Conservation (phyloP, 805 yeast species). For the Ogataea nonfermentans region DNA sequence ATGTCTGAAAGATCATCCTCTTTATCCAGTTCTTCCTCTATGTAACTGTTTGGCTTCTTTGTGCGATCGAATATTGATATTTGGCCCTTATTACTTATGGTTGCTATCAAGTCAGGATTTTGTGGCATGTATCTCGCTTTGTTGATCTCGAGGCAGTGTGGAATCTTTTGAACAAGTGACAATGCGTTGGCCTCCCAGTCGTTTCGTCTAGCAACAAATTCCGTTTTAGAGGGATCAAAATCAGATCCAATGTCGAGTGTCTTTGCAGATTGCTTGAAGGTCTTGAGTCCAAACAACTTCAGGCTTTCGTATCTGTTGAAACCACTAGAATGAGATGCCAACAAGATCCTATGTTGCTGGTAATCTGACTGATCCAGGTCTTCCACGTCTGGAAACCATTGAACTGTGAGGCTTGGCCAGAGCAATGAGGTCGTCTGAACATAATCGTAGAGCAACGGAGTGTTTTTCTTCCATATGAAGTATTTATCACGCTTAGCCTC, state of each 20-base stretch:
- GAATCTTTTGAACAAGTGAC: constrained; percentile 51
- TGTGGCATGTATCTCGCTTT: constrained; percentile 75
- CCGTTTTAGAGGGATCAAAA: constrained; percentile 37
- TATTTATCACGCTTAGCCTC: constrained; percentile 34
- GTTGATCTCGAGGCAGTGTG: constrained; percentile 71
- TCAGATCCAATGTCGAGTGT: constrained; percentile 30
- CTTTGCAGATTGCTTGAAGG: constrained; percentile 12
- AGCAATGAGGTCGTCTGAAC: constrained; percentile 51
- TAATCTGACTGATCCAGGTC: constrained; percentile 27
- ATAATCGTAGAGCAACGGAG: constrained; percentile 53
- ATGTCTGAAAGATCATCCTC: constrained; percentile 27
- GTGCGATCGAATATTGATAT: constrained; percentile 77
- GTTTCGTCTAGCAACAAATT: constrained; percentile 24
- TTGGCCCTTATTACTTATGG: constrained; percentile 65
- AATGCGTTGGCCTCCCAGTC: constrained; percentile 14
- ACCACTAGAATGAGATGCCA: constrained; percentile 66
- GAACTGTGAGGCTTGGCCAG: constrained; percentile 63
- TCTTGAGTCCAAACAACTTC: constrained; percentile 20
- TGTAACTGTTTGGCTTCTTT: constrained; percentile 54
- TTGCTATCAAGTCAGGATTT: constrained; percentile 78
- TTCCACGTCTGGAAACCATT: constrained; percentile 60
- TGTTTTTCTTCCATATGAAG: constrained; percentile 60
- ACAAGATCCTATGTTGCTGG: constrained; percentile 41
- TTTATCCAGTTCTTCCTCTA: constrained; percentile 33
- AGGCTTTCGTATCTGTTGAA: constrained; percentile 32